Conservation (phyloP, 192 early-diverging fungal genomes). For the Coemansia sp. region DNA sequence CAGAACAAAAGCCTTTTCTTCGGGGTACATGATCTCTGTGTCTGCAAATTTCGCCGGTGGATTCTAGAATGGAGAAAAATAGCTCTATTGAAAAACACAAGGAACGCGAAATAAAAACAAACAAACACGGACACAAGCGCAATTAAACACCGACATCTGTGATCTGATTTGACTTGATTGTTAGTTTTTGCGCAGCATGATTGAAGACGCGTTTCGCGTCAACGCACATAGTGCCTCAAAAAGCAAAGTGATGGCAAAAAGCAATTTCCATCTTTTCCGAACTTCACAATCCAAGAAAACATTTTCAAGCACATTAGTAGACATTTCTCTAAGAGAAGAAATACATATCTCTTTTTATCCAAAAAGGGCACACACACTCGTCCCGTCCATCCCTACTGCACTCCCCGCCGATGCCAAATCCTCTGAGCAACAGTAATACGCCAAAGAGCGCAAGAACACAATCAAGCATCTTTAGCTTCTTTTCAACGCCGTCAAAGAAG, state of each 20-base stretch:
- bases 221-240: too few relatives aligned
- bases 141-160: neutral
- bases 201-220: too few relatives aligned
- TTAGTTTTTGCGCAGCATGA: too few relatives aligned
- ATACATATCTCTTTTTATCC: neutral
- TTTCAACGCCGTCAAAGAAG: constrained; percentile 34
- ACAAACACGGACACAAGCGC: neutral
- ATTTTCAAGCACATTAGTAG: neutral
- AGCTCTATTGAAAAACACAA: neutral
- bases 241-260: too few relatives aligned
- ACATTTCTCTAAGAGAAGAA: neutral
- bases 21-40: constrained; percentile 22
- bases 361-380: neutral
- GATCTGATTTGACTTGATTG: neutral
- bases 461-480: constrained; percentile 50
- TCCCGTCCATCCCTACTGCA: neutral
- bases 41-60: neutral
- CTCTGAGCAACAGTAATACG: constrained; percentile 24
- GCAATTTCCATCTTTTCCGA: neutral
- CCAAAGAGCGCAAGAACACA: constrained; percentile 43
- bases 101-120: neutral
- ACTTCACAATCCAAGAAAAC: neutral
- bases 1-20: too few relatives aligned
- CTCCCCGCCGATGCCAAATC: constrained; percentile 25
- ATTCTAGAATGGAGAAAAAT: neutral